These are phyloP conservation scores for Phylloporus arenicola DNA, from an alignment of 768 basidiomycete species.

Conservation along the genomic window DNA sequence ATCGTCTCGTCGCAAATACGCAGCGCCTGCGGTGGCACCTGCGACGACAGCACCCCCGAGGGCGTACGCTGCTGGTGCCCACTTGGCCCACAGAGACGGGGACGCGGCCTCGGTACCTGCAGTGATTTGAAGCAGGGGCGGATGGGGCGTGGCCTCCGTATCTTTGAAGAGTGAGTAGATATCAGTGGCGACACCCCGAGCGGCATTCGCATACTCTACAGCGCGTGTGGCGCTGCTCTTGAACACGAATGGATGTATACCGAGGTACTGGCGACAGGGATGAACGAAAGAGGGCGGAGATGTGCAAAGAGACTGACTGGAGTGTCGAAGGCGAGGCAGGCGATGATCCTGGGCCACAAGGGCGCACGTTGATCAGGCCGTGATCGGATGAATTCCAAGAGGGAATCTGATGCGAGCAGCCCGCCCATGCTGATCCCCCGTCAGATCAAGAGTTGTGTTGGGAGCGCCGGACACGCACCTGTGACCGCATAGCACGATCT, in stretches of 20 bases:
- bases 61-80: slow-evolving; percentile 65
- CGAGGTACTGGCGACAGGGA: slow-evolving; percentile 59
- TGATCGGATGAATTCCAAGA: slow-evolving; percentile 64
- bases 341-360: slow-evolving; percentile 86
- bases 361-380: slow-evolving; percentile 61
- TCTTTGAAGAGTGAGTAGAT: slow-evolving; percentile 52
- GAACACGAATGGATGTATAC: slow-evolving; percentile 80
- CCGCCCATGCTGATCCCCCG: slow-evolving; percentile 76
- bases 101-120: slow-evolving; percentile 19
- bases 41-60: slow-evolving; percentile 73
- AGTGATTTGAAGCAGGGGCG: slow-evolving; percentile 30
- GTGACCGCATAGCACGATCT: slow-evolving; percentile 85
- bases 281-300: background rate
- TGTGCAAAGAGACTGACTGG: slow-evolving; percentile 49
- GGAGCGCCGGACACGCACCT: slow-evolving; percentile 42
- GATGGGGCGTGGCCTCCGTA: slow-evolving; percentile 33
- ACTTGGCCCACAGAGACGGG: slow-evolving; percentile 48
- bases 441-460: background rate
- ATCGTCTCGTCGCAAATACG: slow-evolving; percentile 77
- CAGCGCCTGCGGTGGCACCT: slow-evolving; percentile 78
- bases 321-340: slow-evolving; percentile 83
- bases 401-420: slow-evolving; percentile 77
- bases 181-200: slow-evolving; percentile 57
- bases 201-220: slow-evolving; percentile 61
- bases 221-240: slow-evolving; percentile 78